Conservation (phyloP, 1,284 basidiomycete genomes). For the Acaromyces ingoldii region DNA sequence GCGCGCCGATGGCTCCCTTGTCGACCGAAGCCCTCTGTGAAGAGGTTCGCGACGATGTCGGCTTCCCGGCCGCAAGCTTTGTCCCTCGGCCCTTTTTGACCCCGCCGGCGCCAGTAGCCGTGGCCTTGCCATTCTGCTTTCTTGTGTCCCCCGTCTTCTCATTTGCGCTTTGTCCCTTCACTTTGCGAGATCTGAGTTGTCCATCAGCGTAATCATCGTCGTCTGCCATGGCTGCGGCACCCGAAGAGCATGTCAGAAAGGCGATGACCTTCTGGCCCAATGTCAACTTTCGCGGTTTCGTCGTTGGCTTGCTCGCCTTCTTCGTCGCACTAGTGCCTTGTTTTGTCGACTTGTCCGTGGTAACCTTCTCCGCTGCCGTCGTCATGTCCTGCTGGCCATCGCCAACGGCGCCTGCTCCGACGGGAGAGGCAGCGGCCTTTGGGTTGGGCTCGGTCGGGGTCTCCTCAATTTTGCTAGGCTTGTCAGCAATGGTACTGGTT, state of each 20-base stretch:
- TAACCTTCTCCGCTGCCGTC: conserved; percentile 1
- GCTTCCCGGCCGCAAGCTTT: background rate
- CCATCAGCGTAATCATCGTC: conserved; percentile 11
- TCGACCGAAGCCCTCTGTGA: conserved; percentile 10
- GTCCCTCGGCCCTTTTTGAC: background rate
- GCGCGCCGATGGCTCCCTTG: background rate
- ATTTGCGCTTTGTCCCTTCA: background rate
- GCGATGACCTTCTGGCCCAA: conserved; percentile 17
- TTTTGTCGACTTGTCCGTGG: background rate
- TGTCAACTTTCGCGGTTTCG: too few relatives aligned
- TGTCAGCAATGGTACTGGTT: conserved; percentile 3
- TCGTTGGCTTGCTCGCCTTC: background rate
- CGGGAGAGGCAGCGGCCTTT: background rate
- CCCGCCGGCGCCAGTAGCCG: too few relatives aligned
- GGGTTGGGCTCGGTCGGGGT: conserved; percentile 5
- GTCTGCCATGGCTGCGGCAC: conserved; percentile 11
- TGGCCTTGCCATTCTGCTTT: background rate
- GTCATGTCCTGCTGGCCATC: conserved; percentile 8
- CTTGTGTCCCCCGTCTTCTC: background rate
- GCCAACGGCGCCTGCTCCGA: background rate
- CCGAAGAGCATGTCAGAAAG: conserved; percentile 31
- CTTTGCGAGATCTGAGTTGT: too few relatives aligned
- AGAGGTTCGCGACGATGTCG: background rate
- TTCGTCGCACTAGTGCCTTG: background rate
- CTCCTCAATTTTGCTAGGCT: background rate